Percentiles rank a stretch among this genome's conserved stretches.
phyloP scores from a whole-genome alignment of 2,329 filamentous ascomycete genomes.

The Chaetomium olivaceum region DNA sequence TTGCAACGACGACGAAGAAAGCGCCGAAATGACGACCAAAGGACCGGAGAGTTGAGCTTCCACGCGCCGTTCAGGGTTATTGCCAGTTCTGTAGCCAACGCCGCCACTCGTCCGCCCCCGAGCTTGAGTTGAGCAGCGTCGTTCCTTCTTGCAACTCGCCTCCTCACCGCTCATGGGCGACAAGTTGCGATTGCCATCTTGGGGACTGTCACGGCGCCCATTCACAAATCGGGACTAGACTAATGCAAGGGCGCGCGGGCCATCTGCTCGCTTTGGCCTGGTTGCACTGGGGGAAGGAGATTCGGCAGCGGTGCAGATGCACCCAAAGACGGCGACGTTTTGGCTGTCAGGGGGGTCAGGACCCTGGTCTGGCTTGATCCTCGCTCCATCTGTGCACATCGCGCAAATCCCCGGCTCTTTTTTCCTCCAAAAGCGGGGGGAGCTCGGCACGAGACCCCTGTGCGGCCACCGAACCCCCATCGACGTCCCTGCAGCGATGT shows the following conservation, averaged over 20 bases:
- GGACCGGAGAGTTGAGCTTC: slow-evolving; percentile 1
- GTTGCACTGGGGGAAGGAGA: slow-evolving; percentile 7
- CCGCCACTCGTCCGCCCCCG: neutral
- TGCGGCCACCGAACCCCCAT: slow-evolving; percentile 23
- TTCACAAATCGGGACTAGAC: slow-evolving; percentile 25
- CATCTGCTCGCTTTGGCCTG: slow-evolving; percentile 20
- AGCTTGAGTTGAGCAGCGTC: neutral
- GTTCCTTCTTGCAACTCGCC: slow-evolving; percentile 2
- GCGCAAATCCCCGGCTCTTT: slow-evolving; percentile 24
- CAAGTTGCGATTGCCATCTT: slow-evolving; percentile 25
- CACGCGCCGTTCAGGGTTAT: neutral
- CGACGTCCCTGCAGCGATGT: slow-evolving; percentile 18
- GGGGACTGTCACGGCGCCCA: slow-evolving; percentile 17
- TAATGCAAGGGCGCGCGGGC: slow-evolving; percentile 20
- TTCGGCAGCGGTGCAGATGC: slow-evolving; percentile 22
- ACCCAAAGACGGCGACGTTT: slow-evolving; percentile 22
- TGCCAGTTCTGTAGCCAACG: neutral
- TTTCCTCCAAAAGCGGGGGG: slow-evolving; percentile 13
- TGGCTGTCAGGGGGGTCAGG: slow-evolving; percentile 24
- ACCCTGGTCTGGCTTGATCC: slow-evolving; percentile 21
- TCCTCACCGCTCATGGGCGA: slow-evolving; percentile 21
- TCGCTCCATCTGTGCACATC: slow-evolving; percentile 29
- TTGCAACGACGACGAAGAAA: slow-evolving; percentile 23
- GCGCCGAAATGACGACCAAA: slow-evolving; percentile 23
- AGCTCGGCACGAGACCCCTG: slow-evolving; percentile 25